Evolutionary conservation across 2,329 filamentous ascomycete genomes (phyloP), one percentile per base, ranked within the genome.

Genomic region (Exophiala xenobiotica): DNA sequence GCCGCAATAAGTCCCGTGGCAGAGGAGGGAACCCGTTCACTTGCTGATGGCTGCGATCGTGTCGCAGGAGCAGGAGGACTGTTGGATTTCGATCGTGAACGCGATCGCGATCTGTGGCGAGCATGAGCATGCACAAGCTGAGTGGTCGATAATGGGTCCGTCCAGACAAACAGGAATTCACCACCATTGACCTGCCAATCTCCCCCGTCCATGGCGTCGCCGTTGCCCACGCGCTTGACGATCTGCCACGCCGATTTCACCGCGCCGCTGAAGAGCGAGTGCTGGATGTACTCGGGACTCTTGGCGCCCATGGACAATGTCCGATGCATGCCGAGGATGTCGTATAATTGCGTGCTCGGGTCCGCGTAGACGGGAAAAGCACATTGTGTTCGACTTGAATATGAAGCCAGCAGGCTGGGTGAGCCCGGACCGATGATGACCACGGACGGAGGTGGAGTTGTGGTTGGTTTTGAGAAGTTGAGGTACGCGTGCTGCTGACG

Each of bases 351-450:
- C 24, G 79, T 74, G 2, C 80, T 82, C 0, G 87, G 86, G 64
- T 91, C 87, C n/a, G 86, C 81, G 71, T 88, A 91, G 51, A 91
- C 78, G n/a, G 84, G 82, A 70, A 85, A 91, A 1, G 79, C 77
- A 61, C 85, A 88, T n/a, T 67, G 66, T 0, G 86, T 86, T 47
- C 79, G 75, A 18, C 76, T 65, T 14, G 74, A 72, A 70, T 91
- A 90, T 70, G 80, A 78, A 53, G 81, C 73, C 61, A 91, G 90
- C 23, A 90, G 72, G 18, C 75, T 74, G 0, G 83, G 83, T 46
- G 83, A 77, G 48, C 88, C 88, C 67, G 87, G 90, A 40, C 88
- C 87, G 54, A 92, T 74, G 46, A 91, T 78, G 50, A 79, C 77
- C 60, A 92, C 78, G 58, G 68, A 55, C 71, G 77, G 61, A 73